A percentile compares a stretch with the other conserved stretches of the same genome.
These are phyloP conservation scores for Grifola frondosa DNA, from an alignment of 1,284 basidiomycete genomes.

Conservation along the genomic window DNA sequence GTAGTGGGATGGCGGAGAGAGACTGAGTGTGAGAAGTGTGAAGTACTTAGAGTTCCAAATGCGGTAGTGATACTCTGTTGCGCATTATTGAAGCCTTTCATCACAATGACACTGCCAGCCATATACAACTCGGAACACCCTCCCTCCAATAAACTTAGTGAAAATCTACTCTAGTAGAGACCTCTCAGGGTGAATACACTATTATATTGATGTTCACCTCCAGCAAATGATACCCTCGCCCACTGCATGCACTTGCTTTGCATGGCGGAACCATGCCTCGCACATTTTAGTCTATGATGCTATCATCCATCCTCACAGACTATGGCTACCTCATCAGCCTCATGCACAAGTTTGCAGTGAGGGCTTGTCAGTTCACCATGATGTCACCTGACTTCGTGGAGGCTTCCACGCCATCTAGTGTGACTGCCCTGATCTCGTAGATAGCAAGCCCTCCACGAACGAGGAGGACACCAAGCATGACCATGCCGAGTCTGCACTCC, in stretches of 20 bases:
- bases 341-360: conserved; percentile 81
- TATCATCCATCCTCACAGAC: conserved; percentile 57
- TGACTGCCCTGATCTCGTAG: conserved; percentile 53
- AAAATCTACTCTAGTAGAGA: too few species aligned
- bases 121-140: too few species aligned
- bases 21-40: too few species aligned
- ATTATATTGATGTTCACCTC: too few species aligned
- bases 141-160: too few species aligned
- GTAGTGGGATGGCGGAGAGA: too few species aligned
- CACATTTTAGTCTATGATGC: conserved; percentile 82
- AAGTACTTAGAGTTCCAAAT: too few species aligned
- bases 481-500: conserved; percentile 36
- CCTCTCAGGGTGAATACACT: too few species aligned
- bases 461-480: conserved; percentile 48
- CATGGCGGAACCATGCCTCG: conserved; percentile 52
- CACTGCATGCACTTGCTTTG: conserved; percentile 58
- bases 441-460: conserved; percentile 47
- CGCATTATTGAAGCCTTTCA: too few species aligned
- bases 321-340: conserved; percentile 75
- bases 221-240: conserved; percentile 71
- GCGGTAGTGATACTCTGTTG: too few species aligned
- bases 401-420: conserved; percentile 74
- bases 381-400: conserved; percentile 74
- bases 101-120: too few species aligned
- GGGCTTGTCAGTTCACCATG: conserved; percentile 55